Percentiles rank a stretch among this genome's conserved stretches.
These are phyloP conservation scores for Scolecobasidium constrictum DNA, from an alignment of 2,329 filamentous ascomycete species.

Conservation along the genomic window DNA sequence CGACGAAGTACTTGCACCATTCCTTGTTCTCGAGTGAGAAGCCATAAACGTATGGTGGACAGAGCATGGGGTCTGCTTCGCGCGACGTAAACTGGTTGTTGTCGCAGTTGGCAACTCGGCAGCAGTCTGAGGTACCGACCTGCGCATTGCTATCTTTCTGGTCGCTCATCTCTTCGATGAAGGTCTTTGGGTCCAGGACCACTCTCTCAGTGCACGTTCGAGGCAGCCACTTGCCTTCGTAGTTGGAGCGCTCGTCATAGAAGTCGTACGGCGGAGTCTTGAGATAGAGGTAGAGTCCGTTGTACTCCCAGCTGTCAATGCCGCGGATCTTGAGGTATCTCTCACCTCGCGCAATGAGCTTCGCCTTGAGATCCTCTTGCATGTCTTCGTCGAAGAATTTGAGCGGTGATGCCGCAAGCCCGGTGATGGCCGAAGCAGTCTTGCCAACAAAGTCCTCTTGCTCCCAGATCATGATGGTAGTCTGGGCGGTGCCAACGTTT, in stretches of 20 bases:
- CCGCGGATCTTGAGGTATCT: slow-evolving; percentile 13
- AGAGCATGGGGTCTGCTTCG: slow-evolving; percentile 17
- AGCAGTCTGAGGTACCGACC: neutral
- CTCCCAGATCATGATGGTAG: slow-evolving; percentile 11
- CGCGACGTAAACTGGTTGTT: slow-evolving; percentile 9
- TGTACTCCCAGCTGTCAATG: slow-evolving; percentile 13
- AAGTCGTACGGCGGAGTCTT: slow-evolving; percentile 15
- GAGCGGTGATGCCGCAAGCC: slow-evolving; percentile 9
- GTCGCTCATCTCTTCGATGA: slow-evolving; percentile 13
- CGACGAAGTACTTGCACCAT: slow-evolving; percentile 25
- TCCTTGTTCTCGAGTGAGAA: slow-evolving; percentile 23
- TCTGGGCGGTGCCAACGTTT: slow-evolving; percentile 14
- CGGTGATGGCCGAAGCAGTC: slow-evolving; percentile 9
- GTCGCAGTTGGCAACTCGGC: slow-evolving; percentile 1
- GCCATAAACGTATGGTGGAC: slow-evolving; percentile 23
- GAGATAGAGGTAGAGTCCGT: slow-evolving; percentile 14
- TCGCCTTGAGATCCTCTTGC: slow-evolving; percentile 9
- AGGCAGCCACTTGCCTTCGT: slow-evolving; percentile 13
- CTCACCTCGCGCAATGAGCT: slow-evolving; percentile 12
- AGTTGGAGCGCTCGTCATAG: slow-evolving; percentile 13
- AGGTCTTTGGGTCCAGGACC: slow-evolving; percentile 18
- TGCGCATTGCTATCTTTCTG: slow-evolving; percentile 8
- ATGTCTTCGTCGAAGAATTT: slow-evolving; percentile 5
- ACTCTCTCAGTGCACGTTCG: slow-evolving; percentile 14
- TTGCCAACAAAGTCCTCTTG: slow-evolving; percentile 12